Evolutionary conservation across 108 stramenopile genomes (phyloP).

Genomic region (Nitzschia sp.): DNA sequence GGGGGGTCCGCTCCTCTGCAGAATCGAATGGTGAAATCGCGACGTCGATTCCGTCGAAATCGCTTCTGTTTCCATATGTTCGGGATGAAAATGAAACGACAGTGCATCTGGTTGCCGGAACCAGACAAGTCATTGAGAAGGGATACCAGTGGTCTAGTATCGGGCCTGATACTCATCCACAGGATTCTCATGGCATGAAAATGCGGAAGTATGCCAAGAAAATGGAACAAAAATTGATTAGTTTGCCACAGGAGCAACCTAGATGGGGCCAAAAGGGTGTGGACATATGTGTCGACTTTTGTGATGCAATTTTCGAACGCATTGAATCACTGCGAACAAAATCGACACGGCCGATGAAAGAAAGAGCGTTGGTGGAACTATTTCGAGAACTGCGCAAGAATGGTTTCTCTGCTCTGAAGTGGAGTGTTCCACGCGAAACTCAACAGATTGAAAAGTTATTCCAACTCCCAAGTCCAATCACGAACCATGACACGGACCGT

Average conservation of each 20-base stretch:
- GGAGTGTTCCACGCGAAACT: slow-evolving; percentile 64
- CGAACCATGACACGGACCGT: slow-evolving; percentile 6
- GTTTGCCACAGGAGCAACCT: background rate
- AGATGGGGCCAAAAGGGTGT: slow-evolving; percentile 49
- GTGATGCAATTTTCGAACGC: slow-evolving; percentile 79
- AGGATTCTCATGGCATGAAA: slow-evolving; percentile 1
- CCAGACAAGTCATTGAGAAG: background rate
- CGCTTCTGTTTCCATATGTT: slow-evolving; percentile 34
- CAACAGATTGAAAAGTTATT: slow-evolving; percentile 58
- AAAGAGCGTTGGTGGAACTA: slow-evolving; percentile 87
- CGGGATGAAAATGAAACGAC: slow-evolving; percentile 9
- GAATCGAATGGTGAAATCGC: slow-evolving; percentile 31
- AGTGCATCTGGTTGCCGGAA: background rate
- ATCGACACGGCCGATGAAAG: slow-evolving; percentile 85
- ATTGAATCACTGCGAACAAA: slow-evolving; percentile 76
- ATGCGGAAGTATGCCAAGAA: slow-evolving; percentile 51
- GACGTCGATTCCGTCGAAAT: slow-evolving; percentile 27
- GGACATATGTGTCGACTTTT: slow-evolving; percentile 49
- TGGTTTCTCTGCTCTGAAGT: slow-evolving; percentile 71
- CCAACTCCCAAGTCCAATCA: slow-evolving; percentile 59
- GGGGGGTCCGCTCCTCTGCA: slow-evolving; percentile 42
- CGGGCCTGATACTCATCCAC: background rate
- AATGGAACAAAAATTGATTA: slow-evolving; percentile 43
- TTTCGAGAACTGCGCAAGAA: slow-evolving; percentile 78
- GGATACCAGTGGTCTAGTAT: slow-evolving; percentile 17